Evolutionary conservation across 2,329 filamentous ascomycete species (phyloP), one percentile per base, ranked within the genome.

Genomic region (Daldinia sp.): DNA sequence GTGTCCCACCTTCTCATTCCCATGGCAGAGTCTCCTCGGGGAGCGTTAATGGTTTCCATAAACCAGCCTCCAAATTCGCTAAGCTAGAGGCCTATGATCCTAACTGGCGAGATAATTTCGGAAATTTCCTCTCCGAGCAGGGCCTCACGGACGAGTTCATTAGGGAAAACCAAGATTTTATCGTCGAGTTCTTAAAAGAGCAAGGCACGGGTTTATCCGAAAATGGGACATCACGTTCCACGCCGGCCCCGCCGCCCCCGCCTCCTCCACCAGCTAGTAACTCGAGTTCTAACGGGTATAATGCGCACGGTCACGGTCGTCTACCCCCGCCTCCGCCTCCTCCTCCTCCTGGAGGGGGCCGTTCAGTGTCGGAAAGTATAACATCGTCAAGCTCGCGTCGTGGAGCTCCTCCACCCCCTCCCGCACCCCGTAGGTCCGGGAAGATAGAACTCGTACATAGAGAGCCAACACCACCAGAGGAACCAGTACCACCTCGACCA

Each of bases 401-500:
- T 63, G 81, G 81, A 46, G 82, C 80, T 18, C 84, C 85, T 57
- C 85, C 87, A 33, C 85, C 86, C n/a, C 86, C 86, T 13, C 85
- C 87, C 18, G 88, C 90, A 30, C 79, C 90, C 74, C 80, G 90
- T 80, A 80, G 91, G 84, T 83, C 87, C 79, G 79, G 84, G 78
- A 83, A 88, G 76, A 67, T 79, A 20, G 87, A 89, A 26, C 60
- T 78, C 9, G 71, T 81, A 2, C 75, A 79, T 48, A 75, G 81
- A 62, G 85, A 85, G 70, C 81, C 82, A n/a, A 83, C 85, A 41
- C 88, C 92, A n/a, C 87, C 91, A 33, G 86, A 90, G 76, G 91
- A 93, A 67, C 88, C 91, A 13, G 89, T 90, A 13, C 92, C 93
- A 12, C 88, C 90, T 18, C 86, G 86, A 9, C 87, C 89, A 23